Evolutionary conservation across 2,329 filamentous ascomycete genomes (phyloP), one percentile per base, ranked within the genome.

Genomic region (Cordyceps cicadae): DNA sequence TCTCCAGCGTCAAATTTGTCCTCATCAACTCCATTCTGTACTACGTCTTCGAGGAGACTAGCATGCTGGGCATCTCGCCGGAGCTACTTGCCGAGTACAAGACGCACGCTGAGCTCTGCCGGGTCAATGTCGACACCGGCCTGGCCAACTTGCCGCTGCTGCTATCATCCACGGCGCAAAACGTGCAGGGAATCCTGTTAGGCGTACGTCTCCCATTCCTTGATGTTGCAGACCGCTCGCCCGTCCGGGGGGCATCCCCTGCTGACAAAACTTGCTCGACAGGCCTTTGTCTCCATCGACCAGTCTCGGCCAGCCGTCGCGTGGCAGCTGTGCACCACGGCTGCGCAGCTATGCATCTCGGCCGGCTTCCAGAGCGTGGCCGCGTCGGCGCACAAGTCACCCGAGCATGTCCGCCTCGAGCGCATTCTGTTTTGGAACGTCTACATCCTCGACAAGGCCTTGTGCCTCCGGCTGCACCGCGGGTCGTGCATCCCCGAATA

Each of bases 201-300:
- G 84, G 80, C 0, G 84, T 85, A 69, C 66, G 78, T 71, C 11
- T 15, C 7, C 51, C 29, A 24, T 29, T 29, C 29, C 29, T 8
- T 29, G 29, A 29, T 29, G 6, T 29, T 8, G 29, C 29, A 29
- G 29, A 29, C 29, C 29, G 29, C 29, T 8, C 29, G 5, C 29
- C 3, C 29, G 5, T 8, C 29, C 29, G 5, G 29, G 29, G 29
- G 29, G 29, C 29, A 29, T 29, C 37, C 5, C 8, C 21, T n/a
- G 2, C 43, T 19, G 9, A 19, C 26, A 7, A 11, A 7, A 29
- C 29, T 29, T 26, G 26, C 54, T 6, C 21, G 14, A n/a, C 37
- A 87, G 82, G 77, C 81, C 4, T 72, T 83, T 19, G 83, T 86
- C 65, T 79, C 84, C 11, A 79, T 87, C 54, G 84, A 87, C 62